phyloP scores from a whole-genome alignment of 1,284 basidiomycete genomes.

The Garcileccinum viscosum region DNA sequence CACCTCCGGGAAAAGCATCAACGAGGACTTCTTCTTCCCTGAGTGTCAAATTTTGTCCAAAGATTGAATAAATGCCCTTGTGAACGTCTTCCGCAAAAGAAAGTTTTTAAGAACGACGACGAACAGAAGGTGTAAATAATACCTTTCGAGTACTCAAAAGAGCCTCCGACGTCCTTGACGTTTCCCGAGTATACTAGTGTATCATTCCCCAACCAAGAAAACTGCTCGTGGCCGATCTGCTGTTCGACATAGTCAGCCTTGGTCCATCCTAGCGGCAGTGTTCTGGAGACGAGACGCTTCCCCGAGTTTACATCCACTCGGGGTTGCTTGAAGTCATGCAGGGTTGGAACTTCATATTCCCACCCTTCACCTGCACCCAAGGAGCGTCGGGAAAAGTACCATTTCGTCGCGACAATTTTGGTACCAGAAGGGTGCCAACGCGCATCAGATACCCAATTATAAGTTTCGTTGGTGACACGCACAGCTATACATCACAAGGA shows the following conservation, averaged over 20 bases:
- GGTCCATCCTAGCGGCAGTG: constrained; percentile 65
- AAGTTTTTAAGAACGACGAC: background rate
- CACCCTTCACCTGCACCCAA: constrained; percentile 76
- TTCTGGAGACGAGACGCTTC: constrained; percentile 58
- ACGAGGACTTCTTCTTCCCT: constrained; percentile 59
- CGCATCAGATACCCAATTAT: constrained; percentile 69
- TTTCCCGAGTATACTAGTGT: constrained; percentile 71
- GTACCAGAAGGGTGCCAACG: constrained; percentile 70
- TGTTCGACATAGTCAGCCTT: constrained; percentile 64
- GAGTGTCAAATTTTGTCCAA: constrained; percentile 64
- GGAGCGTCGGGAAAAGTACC: constrained; percentile 68
- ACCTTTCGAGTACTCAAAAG: constrained; percentile 73
- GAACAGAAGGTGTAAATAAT: background rate
- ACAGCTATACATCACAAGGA: constrained; percentile 46
- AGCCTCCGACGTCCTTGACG: constrained; percentile 53
- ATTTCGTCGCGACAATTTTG: constrained; percentile 73
- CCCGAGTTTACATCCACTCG: constrained; percentile 55
- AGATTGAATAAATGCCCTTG: constrained; percentile 73
- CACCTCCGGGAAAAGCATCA: constrained; percentile 65
- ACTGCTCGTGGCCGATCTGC: constrained; percentile 75
- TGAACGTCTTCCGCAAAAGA: constrained; percentile 59
- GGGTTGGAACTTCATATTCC: constrained; percentile 59
- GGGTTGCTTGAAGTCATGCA: constrained; percentile 28
- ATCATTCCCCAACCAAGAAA: constrained; percentile 65
- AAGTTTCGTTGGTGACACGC: constrained; percentile 76